Evolutionary conservation across 2,329 filamentous ascomycete species (phyloP).

Genomic region (Sporothrix euskadiensis): DNA sequence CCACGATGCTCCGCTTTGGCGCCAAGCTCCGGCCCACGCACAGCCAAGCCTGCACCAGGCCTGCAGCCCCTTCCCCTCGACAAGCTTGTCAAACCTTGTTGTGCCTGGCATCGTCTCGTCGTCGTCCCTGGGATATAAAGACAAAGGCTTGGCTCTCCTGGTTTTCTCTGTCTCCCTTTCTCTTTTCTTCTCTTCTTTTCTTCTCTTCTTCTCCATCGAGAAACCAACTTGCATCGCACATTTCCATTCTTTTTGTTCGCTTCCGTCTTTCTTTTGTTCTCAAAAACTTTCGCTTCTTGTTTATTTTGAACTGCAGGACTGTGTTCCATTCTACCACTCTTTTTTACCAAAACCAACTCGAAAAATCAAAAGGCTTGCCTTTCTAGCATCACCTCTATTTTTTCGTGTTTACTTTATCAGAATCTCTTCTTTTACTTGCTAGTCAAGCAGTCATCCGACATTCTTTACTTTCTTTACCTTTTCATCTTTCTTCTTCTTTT

Average conservation of each 20-base stretch:
- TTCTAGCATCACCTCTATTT: background rate
- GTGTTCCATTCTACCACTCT: conserved; percentile 54
- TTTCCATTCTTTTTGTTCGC: conserved; percentile 31
- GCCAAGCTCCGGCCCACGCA: conserved; percentile 22
- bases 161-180: background rate
- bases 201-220: conserved; percentile 22
- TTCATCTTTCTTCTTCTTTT: background rate
- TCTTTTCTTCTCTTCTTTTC: conserved; percentile 12
- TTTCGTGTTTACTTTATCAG: conserved; percentile 14
- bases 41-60: conserved; percentile 18
- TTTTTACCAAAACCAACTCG: conserved; percentile 39
- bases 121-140: conserved; percentile 27
- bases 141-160: conserved; percentile 25
- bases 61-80: conserved; percentile 22
- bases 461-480: conserved; percentile 24
- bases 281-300: conserved; percentile 41
- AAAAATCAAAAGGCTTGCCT: background rate
- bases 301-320: conserved; percentile 46
- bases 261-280: conserved; percentile 28
- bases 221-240: conserved; percentile 33
- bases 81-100: conserved; percentile 23
- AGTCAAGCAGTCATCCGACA: conserved; percentile 34
- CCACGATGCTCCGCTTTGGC: conserved; percentile 23
- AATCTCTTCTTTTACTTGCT: conserved; percentile 32
- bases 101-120: conserved; percentile 1